Conservation (phyloP, 1,284 basidiomycete genomes). For the Jaminaea rosea region DNA sequence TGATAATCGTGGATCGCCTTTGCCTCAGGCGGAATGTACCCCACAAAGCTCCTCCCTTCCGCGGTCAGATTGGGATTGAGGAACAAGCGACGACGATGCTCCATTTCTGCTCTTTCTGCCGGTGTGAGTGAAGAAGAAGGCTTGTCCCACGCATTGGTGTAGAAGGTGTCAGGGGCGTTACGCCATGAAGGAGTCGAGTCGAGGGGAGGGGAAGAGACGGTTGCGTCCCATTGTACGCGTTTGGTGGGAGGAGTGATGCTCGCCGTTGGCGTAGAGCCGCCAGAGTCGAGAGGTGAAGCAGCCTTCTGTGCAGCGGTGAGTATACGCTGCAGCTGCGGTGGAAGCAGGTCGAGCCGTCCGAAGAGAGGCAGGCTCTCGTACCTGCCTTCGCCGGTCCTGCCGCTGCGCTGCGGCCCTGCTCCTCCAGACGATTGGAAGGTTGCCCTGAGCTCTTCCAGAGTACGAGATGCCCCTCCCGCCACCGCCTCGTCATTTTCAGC, state of each 20-base stretch:
- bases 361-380: slow-evolving; percentile 72
- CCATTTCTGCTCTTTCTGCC: slow-evolving; percentile 13
- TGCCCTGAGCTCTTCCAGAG: slow-evolving; percentile 58
- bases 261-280: slow-evolving; percentile 50
- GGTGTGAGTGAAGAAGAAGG: slow-evolving; percentile 16
- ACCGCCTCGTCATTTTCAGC: slow-evolving; percentile 8
- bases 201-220: slow-evolving; percentile 49
- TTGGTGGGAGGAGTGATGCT: slow-evolving; percentile 31
- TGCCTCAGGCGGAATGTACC: slow-evolving; percentile 8
- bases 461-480: slow-evolving; percentile 53
- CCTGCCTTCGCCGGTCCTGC: slow-evolving; percentile 56
- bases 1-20: slow-evolving; percentile 50
- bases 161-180: slow-evolving; percentile 48
- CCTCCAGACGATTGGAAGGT: slow-evolving; percentile 57
- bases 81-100: slow-evolving; percentile 42
- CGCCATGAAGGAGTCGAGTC: slow-evolving; percentile 49
- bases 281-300: slow-evolving; percentile 13
- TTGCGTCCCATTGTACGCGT: slow-evolving; percentile 50
- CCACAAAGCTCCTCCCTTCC: slow-evolving; percentile 4
- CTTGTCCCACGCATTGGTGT: slow-evolving; percentile 53
- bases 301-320: slow-evolving; percentile 5
- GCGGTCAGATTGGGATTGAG: slow-evolving; percentile 52
- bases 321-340: slow-evolving; percentile 50
- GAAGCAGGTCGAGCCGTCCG: slow-evolving; percentile 73
- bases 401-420: slow-evolving; percentile 38